phyloP scores from a whole-genome alignment of 2,329 filamentous ascomycete genomes.

The Cercospora sesami region DNA sequence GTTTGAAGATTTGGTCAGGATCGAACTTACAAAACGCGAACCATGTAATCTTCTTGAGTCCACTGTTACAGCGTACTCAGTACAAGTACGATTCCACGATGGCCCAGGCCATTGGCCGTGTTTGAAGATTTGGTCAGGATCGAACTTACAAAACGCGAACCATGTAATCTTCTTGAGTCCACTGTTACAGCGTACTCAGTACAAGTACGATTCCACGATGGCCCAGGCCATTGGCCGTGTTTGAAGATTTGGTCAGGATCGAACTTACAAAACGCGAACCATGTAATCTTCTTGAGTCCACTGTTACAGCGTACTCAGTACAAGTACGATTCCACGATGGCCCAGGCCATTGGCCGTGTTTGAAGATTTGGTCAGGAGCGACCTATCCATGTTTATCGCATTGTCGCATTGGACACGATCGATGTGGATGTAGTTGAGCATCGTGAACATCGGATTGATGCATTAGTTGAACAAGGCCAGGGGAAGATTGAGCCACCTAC shows the following conservation, averaged over 20 bases:
- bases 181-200: conserved; percentile 51
- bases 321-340: conserved; percentile 59
- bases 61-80: too few relatives aligned
- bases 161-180: conserved; percentile 65
- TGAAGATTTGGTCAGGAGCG: conserved; percentile 60
- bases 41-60: too few relatives aligned
- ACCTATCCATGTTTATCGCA: conserved; percentile 63
- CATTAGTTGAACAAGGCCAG: conserved; percentile 29
- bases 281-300: conserved; percentile 64
- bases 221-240: conserved; percentile 64
- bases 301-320: conserved; percentile 53
- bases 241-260: conserved; percentile 59
- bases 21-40: too few relatives aligned
- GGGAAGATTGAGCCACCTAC: conserved; percentile 20
- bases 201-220: conserved; percentile 60
- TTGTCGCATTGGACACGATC: conserved; percentile 75
- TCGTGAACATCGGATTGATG: conserved; percentile 40
- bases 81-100: too few relatives aligned
- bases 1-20: too few relatives aligned
- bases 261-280: conserved; percentile 63
- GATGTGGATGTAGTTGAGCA: conserved; percentile 52
- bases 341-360: conserved; percentile 63
- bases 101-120: too few relatives aligned
- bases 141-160: conserved; percentile 64
- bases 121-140: too few relatives aligned